Evolutionary conservation across 2,329 filamentous ascomycete species (phyloP), one percentile per base, ranked within the genome.

Genomic region (Claviceps quebecensis): DNA sequence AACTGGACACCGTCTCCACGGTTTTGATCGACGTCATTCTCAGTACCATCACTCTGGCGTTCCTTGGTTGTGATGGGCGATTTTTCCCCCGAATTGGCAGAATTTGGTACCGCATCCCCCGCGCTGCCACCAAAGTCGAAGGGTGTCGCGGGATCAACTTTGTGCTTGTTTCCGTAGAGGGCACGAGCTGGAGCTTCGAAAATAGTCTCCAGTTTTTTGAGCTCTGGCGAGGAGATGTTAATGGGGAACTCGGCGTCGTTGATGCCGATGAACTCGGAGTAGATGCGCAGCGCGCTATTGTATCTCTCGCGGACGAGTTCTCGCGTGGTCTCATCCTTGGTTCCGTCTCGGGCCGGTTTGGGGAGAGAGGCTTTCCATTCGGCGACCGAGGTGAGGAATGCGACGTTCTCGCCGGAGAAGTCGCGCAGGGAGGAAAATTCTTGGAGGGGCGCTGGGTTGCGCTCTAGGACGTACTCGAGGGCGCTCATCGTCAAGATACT

Each of bases 321-420:
- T 37, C 53, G 56, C 48, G 40, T 58, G 51, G 47, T 62, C 38
- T 52, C 45, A 5, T 60, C 57, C 3, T 50, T 51, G 0, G 38
- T 45, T 37, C 57, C 59, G 49, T 59, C 56, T n/a, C 54, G 55
- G 1, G 58, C 47, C 1, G 56, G 39, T 1, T 43, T 40, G 0
- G 66, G 63, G 45, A 66, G 61, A 1, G 63, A 64, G 3, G 60
- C 58, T 60, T 77, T 80, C 77, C 78, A 84, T 47, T 72, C 69
- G 1, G 71, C 66, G 1, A 83, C 73, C n/a, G 70, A 68, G 8
- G 72, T 78, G 2, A 86, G 67, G 61, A 86, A 86, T 37, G 80
- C 75, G 56, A 86, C 81, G 60, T 86, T 86, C 62, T 86, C 83
- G 14, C 81, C 82, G 0, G 81, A 84, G 60, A 86, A 85, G 57